Conservation (phyloP, 805 yeast species). For the Ogataea paraovalis region DNA sequence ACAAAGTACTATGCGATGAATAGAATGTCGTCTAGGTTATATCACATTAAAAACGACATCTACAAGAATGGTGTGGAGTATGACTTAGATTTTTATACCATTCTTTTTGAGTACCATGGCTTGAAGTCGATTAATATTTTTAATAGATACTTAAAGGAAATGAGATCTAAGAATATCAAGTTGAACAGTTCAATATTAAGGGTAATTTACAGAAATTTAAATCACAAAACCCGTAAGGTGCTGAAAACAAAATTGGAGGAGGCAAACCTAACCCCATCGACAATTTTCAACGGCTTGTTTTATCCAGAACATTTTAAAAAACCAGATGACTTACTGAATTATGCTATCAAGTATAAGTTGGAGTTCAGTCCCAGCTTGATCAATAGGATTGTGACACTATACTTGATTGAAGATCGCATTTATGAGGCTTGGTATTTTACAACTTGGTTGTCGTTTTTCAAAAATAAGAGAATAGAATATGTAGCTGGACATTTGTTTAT, state of each 20-base stretch:
- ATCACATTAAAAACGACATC: neutral
- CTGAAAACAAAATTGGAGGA: neutral
- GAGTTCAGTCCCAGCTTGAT: neutral
- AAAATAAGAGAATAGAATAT: neutral
- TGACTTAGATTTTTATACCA: neutral
- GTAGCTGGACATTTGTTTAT: conserved; percentile 6
- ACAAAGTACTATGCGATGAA: neutral
- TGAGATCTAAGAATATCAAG: neutral
- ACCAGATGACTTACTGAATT: neutral
- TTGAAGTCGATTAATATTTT: neutral
- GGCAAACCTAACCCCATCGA: neutral
- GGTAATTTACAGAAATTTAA: neutral
- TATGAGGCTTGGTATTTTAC: conserved; percentile 9
- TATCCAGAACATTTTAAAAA: neutral
- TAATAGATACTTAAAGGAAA: neutral
- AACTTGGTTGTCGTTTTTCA: neutral
- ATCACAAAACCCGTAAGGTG: neutral
- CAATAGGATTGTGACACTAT: neutral
- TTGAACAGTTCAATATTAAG: neutral
- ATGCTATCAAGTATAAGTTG: neutral
- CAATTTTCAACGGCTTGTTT: neutral
- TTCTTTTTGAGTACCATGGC: neutral
- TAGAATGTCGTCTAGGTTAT: neutral
- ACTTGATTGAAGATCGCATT: conserved; percentile 1
- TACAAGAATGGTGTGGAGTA: neutral